Evolutionary conservation across 331 rosid genomes (phyloP), one percentile per base, ranked within the genome.

Genomic region (Acacia concinna): DNA sequence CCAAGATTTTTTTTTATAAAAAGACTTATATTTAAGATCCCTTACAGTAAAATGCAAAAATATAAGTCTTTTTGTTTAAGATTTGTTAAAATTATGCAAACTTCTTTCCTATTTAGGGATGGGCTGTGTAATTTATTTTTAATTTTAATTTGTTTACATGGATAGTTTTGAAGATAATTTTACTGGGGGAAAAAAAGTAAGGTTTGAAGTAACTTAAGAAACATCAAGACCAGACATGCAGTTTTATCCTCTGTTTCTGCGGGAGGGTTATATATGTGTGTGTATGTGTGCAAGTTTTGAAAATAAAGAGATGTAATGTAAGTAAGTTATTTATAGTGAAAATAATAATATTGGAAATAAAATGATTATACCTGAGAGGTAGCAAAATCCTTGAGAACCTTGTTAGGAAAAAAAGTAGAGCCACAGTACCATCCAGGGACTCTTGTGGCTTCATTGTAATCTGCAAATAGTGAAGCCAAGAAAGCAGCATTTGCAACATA

Each of bases 401-500:
- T 27, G 6, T 52, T 13, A 31, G 82, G 17, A 37, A 87, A 40
- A 62, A 18, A 91, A 10, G 66, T 56, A 49, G 84, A 34, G 71
- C 97, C 93, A 28, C 97, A 91, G 30, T 80, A 35, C 87, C 89
- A 89, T 71, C 92, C 93, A 6, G 92, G 92, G 63, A 86, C 81
- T 21, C 80, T 81, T 2, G 56, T 47, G 2, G 80, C 89, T 65
- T 80, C 79, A 85, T 87, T 74, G 68, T 91, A 89, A 80, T 91
- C 97, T 71, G 84, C 92, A 70, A 64, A 87, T 18, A 89, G 86
- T 69, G 88, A 81, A 20, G 93, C 86, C 79, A 91, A 52, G 80
- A 91, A 91, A 40, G 97, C 97, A 38, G 97, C 85, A 71, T 85
- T 89, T n/a, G 84, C 92, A 68, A 68, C 93, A 74, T 85, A 91